These are phyloP conservation scores for Helichrysum umbraculigerum DNA, from an alignment of 129 eudicot species.

Conservation along the genomic window DNA sequence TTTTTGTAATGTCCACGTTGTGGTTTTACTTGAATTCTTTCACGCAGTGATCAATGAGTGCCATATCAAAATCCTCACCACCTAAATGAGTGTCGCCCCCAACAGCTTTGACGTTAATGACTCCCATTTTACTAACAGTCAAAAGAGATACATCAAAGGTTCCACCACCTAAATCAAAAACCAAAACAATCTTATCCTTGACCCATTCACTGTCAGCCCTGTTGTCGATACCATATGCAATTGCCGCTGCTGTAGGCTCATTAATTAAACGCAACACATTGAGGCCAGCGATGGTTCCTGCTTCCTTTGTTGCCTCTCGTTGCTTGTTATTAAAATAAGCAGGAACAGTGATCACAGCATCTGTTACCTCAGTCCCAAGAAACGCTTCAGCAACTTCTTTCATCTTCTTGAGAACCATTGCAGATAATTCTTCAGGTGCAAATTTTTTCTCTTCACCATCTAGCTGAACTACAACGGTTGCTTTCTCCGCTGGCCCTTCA, in stretches of 20 bases:
- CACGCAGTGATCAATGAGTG: not conserved
- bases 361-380: not conserved
- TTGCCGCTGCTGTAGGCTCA: not conserved
- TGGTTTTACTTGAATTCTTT: not conserved
- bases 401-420: constrained; percentile 6
- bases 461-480: not conserved
- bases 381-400: not conserved
- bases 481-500: not conserved
- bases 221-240: constrained; percentile 4
- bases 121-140: constrained; percentile 3
- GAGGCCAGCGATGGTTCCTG: not conserved
- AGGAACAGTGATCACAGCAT: constrained; percentile 5
- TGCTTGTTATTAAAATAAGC: not conserved
- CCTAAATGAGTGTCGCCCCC: constrained; percentile 8
- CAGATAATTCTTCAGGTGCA: not conserved
- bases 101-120: not conserved
- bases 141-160: constrained; percentile 4
- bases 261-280: not conserved
- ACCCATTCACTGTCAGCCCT: not conserved
- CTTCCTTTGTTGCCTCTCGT: constrained; percentile 13
- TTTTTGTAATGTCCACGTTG: not conserved
- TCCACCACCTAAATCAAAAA: not conserved
- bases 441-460: not conserved
- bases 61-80: not conserved
- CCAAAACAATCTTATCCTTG: constrained; percentile 1